Evolutionary conservation across 1,139 yeast genomes (phyloP).

Genomic region (Yamadazyma spencermartinsiae): DNA sequence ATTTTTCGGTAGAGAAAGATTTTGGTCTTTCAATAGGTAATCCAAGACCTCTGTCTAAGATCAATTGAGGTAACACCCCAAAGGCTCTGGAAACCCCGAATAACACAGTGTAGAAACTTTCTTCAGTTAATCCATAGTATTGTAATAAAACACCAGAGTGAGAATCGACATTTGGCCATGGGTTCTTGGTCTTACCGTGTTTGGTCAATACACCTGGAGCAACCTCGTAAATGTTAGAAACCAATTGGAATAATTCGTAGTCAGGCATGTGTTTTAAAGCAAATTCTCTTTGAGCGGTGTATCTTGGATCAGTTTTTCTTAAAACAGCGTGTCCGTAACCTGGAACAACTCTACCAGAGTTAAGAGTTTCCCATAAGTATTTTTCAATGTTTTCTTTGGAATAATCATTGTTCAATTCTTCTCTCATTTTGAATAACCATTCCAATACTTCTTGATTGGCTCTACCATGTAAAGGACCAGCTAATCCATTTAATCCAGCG

Average conservation of each 20-base stretch:
- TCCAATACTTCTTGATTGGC: constrained; percentile 98
- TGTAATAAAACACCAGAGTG: constrained; percentile 96
- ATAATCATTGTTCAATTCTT: constrained; percentile 70
- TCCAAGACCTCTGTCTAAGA: constrained; percentile 95
- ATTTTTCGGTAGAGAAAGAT: constrained; percentile 79
- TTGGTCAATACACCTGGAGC: constrained; percentile 94
- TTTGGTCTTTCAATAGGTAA: constrained; percentile 97
- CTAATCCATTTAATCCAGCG: constrained; percentile 95
- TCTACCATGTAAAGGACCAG: constrained; percentile 98
- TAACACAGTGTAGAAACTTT: constrained; percentile 94
- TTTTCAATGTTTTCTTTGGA: constrained; percentile 76
- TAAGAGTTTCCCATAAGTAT: constrained; percentile 89
- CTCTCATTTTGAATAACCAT: constrained; percentile 83
- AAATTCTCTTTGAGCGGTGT: constrained; percentile 95
- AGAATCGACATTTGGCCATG: constrained; percentile 98
- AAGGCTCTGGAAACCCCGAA: constrained; percentile 98
- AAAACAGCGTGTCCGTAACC: constrained; percentile 98
- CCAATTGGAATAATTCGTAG: constrained; percentile 88
- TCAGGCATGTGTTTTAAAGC: constrained; percentile 98
- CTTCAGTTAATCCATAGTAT: constrained; percentile 95
- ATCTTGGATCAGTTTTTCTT: constrained; percentile 97
- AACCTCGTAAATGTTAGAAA: constrained; percentile 86
- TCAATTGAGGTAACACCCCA: constrained; percentile 96
- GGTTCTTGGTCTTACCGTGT: constrained; percentile 98
- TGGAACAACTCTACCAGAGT: constrained; percentile 93